Evolutionary conservation across 768 basidiomycete genomes (phyloP).

Genomic region (Leccinum disarticulatum): DNA sequence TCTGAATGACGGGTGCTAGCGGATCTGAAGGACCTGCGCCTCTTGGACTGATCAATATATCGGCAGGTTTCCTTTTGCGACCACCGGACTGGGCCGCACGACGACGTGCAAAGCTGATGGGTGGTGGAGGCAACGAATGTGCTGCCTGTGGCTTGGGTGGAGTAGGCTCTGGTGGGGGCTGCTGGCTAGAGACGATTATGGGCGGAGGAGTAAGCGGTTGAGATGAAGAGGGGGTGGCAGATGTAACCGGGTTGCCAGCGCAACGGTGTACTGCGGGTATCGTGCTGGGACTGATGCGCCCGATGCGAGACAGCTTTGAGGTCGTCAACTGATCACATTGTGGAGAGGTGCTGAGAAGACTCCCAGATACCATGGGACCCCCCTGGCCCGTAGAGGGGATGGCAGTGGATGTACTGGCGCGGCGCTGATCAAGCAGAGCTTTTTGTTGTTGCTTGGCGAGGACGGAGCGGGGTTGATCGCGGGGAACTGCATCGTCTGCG

Average conservation of each 20-base stretch:
- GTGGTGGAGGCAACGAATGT: conserved; percentile 60
- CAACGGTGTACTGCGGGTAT: conserved; percentile 22
- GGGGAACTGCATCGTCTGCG: conserved; percentile 56
- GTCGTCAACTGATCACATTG: conserved; percentile 27
- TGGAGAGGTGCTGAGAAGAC: conserved; percentile 27
- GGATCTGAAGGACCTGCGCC: conserved; percentile 52
- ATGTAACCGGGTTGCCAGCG: conserved; percentile 26
- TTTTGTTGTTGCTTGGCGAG: conserved; percentile 72
- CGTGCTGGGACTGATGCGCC: conserved; percentile 41
- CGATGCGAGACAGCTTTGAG: conserved; percentile 30
- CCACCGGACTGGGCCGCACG: conserved; percentile 63
- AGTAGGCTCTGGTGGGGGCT: conserved; percentile 18
- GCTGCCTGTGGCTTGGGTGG: conserved; percentile 24
- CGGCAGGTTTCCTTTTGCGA: conserved; percentile 71
- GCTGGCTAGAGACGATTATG: conserved; percentile 28
- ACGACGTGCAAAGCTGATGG: conserved; percentile 77
- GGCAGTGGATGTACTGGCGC: conserved; percentile 54
- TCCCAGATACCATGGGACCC: conserved; percentile 22
- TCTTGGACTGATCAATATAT: conserved; percentile 74
- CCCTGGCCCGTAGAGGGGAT: conserved; percentile 30
- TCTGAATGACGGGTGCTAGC: conserved; percentile 68
- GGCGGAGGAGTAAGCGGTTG: conserved; percentile 26
- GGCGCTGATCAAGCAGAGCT: conserved; percentile 65
- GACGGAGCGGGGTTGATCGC: conserved; percentile 42
- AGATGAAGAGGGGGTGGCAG: conserved; percentile 20